phyloP scores from a whole-genome alignment of 495 filamentous ascomycete species.

The Tuber indicum region DNA sequence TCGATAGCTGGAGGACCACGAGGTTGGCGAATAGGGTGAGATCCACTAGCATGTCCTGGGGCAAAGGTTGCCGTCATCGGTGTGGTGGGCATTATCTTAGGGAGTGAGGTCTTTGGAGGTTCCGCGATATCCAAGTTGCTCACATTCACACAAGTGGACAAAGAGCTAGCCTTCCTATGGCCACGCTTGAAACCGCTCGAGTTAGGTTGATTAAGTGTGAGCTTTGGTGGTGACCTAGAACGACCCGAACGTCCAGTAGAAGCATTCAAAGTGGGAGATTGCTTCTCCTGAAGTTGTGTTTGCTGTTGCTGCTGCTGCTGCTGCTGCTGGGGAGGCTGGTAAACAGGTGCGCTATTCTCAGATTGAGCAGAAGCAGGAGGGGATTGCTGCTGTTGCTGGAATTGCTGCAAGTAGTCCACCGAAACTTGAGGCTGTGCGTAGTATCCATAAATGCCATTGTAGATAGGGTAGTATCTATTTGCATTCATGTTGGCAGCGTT shows the following conservation, averaged over 20 bases:
- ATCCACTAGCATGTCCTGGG: conserved; percentile 85
- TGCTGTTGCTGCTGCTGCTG: conserved; percentile 42
- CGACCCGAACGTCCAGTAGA: conserved; percentile 39
- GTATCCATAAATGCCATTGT: conserved; percentile 76
- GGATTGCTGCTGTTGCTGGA: conserved; percentile 42
- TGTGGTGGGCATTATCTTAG: conserved; percentile 71
- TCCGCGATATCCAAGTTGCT: conserved; percentile 54
- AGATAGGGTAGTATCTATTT: conserved; percentile 70
- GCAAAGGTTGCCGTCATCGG: conserved; percentile 84
- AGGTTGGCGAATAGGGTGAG: conserved; percentile 90
- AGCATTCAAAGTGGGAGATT: conserved; percentile 44
- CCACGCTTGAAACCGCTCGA: conserved; percentile 70
- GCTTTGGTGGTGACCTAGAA: conserved; percentile 49
- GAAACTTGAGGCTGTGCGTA: conserved; percentile 52
- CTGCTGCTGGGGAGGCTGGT: conserved; percentile 29
- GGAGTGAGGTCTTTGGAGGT: conserved; percentile 56
- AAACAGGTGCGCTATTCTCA: conserved; percentile 3
- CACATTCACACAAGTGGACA: conserved; percentile 57
- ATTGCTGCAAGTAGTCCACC: conserved; percentile 49
- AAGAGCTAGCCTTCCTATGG: conserved; percentile 84
- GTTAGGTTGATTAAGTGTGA: conserved; percentile 48
- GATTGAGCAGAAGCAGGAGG: conserved; percentile 10
- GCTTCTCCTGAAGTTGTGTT: conserved; percentile 40
- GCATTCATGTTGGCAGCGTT: conserved; percentile 53
- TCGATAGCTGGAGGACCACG: conserved; percentile 88